Evolutionary conservation across 2,329 filamentous ascomycete species (phyloP), one percentile per base, ranked within the genome.

Genomic region (Amesomyces nigricolor): DNA sequence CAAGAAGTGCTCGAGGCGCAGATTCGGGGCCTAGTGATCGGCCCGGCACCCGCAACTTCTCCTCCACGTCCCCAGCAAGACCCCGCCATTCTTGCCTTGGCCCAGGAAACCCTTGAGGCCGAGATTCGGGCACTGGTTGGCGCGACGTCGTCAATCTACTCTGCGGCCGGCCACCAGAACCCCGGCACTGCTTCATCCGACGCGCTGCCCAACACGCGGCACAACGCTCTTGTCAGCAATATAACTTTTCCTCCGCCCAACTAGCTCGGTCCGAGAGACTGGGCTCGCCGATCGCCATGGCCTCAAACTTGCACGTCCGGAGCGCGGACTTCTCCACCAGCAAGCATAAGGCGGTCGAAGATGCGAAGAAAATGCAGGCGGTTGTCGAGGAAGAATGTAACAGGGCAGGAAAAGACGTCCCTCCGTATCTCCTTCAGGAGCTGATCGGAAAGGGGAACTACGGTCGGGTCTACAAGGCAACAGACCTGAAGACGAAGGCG

Each of bases 371-470:
- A 61, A 84, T 85, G 80, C 80, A 86, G 67, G 69, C 72, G 32
- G 68, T 75, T 5, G 79, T 87, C 22, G 71, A 78, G 48, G 81
- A 85, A 58, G 76, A 81, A 54, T 82, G 81, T 58, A 74, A 73
- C 48, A 78, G 79, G 52, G 73, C 73, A 47, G 78, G 79, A 30
- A 79, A 80, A 51, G 74, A 78, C 13, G 73, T 78, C 2, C 85
- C 85, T 2, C 77, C 77, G 9, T 88, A 86, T 61, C 73, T 75
- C 8, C 80, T 88, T 40, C 73, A 79, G 22, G 83, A 87, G 67
- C 72, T 87, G 47, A 87, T 87, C 60, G 85, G 85, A 50, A 87
- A 87, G 65, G 85, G 85, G 43, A 80, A 79, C 54, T 87, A 82
- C 63, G 85, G 85, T 9, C 78, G 83, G 43, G 85, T 88, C 14